Percentiles rank a stretch among this genome's conserved stretches.
Conservation (phyloP, 2,329 filamentous ascomycete species). For the Scolecobasidium constrictum region DNA sequence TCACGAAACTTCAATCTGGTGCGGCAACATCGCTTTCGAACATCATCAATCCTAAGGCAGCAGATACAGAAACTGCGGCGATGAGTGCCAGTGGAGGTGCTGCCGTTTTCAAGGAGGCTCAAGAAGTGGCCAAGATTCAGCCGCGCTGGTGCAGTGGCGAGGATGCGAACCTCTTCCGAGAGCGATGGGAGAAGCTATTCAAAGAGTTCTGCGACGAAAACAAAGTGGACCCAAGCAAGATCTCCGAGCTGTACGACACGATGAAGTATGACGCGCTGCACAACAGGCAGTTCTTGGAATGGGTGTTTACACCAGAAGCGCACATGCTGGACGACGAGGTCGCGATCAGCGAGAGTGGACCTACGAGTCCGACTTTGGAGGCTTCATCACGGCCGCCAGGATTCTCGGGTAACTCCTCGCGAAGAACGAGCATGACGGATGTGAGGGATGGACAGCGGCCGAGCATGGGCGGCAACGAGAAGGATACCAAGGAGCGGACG, state of each 20-base stretch:
- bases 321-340: constrained; percentile 51
- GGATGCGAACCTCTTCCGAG: constrained; percentile 86
- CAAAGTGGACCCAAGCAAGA: constrained; percentile 97
- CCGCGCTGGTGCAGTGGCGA: constrained; percentile 93
- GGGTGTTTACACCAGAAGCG: constrained; percentile 85
- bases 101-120: constrained; percentile 24
- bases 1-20: constrained; percentile 59
- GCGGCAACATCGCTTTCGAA: constrained; percentile 42
- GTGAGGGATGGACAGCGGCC: not conserved
- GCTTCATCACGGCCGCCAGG: not conserved
- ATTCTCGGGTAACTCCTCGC: constrained; percentile 1
- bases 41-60: constrained; percentile 4
- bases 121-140: constrained; percentile 50
- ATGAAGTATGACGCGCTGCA: constrained; percentile 99
- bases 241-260: constrained; percentile 95
- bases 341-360: not conserved
- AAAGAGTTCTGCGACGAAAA: constrained; percentile 92
- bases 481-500: constrained; percentile 12
- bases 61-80: not conserved
- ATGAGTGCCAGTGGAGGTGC: constrained; percentile 2
- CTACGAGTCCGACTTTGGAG: not conserved
- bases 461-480: not conserved
- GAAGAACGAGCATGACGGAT: constrained; percentile 2
- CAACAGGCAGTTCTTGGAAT: constrained; percentile 91
- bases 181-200: constrained; percentile 98